phyloP scores from a whole-genome alignment of 805 yeast genomes.

The Hanseniaspora lindneri region DNA sequence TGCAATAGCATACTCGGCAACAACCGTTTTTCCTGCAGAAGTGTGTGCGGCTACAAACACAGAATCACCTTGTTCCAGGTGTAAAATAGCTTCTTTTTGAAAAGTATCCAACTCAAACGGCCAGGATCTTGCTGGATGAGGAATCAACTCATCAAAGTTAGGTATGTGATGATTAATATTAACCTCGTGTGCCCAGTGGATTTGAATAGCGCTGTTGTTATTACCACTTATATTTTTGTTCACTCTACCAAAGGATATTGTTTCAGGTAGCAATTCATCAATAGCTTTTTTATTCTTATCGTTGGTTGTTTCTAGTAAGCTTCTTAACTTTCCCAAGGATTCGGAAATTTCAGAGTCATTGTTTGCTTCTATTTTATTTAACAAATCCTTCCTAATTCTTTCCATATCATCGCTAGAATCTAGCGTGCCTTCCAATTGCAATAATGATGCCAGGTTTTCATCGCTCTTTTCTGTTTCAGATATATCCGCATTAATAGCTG shows the following conservation, averaged over 20 bases:
- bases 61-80: constrained; percentile 93
- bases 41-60: constrained; percentile 98
- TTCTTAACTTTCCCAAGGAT: constrained; percentile 16
- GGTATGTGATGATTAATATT: constrained; percentile 70
- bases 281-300: constrained; percentile 23
- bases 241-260: constrained; percentile 37
- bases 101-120: constrained; percentile 90
- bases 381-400: constrained; percentile 21
- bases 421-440: constrained; percentile 19
- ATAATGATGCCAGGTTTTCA: constrained; percentile 21
- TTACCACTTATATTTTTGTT: constrained; percentile 19
- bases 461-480: constrained; percentile 20
- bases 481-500: constrained; percentile 16
- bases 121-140: constrained; percentile 87
- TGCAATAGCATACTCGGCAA: constrained; percentile 96
- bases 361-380: constrained; percentile 15
- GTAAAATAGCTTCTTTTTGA: constrained; percentile 94
- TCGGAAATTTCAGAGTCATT: constrained; percentile 8
- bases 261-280: constrained; percentile 41
- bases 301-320: constrained; percentile 8
- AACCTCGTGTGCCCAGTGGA: constrained; percentile 91
- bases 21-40: constrained; percentile 96
- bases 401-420: constrained; percentile 30
- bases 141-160: constrained; percentile 78
- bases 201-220: constrained; percentile 28